Evolutionary conservation across 208 protist species (phyloP).

Genomic region (Leptomonas pyrrhocoris): DNA sequence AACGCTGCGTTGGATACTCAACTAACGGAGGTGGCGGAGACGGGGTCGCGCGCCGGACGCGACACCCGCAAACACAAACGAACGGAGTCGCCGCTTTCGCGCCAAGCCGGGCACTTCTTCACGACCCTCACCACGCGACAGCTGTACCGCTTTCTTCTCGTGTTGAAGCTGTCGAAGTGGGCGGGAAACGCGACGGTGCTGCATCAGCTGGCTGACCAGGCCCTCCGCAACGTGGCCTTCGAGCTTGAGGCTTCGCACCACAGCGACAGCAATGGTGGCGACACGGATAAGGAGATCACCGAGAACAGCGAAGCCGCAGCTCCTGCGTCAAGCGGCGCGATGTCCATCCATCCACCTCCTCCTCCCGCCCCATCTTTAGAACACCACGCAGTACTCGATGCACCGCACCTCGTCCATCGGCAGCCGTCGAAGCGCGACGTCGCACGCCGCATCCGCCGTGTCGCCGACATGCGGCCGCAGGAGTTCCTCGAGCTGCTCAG

Average conservation of each 20-base stretch:
- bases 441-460: conserved; percentile 33
- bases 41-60: background rate
- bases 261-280: conserved; percentile 1
- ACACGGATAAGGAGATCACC: background rate
- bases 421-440: conserved; percentile 13
- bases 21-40: conserved; percentile 1
- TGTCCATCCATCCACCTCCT: background rate
- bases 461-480: conserved; percentile 38
- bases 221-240: conserved; percentile 80
- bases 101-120: conserved; percentile 63
- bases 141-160: conserved; percentile 66
- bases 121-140: conserved; percentile 78
- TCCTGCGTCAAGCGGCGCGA: background rate
- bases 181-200: conserved; percentile 42
- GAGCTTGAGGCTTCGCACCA: conserved; percentile 47
- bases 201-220: conserved; percentile 65
- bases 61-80: background rate
- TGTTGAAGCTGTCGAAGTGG: conserved; percentile 62
- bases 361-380: background rate
- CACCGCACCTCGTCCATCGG: background rate
- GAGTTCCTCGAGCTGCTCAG: conserved; percentile 69
- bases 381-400: background rate
- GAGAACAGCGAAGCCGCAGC: background rate
- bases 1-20: conserved; percentile 46
- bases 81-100: background rate